Base-by-base conservation (phyloP, 139 green algal species). In the Tetradesmus lagerheimii region DNA sequence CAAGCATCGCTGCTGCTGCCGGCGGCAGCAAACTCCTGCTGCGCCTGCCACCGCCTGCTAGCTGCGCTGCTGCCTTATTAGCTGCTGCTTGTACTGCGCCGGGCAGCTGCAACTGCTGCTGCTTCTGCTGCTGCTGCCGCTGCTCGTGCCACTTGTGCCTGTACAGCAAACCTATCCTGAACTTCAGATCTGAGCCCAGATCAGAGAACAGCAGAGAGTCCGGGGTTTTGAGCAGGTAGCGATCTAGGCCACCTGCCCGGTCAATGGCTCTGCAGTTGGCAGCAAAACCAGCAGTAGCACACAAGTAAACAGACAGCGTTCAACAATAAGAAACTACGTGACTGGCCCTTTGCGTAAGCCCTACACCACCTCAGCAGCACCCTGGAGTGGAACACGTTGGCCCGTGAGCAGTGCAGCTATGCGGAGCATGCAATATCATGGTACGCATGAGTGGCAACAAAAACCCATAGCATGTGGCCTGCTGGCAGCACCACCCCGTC, bases 191-290 rank as follows among this genome's bases (percentile, higher is more conserved):
- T 18, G 86, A 82, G 0, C 89, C 94, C 3, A 91, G 34, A 29
- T 97, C 92, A 31, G 94, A 97, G 34, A 91, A 84, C n/a, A 99
- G 89, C 31, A 97, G 92, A 3, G 93, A 67, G 31, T 96, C 93
- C 1, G 91, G 87, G 0, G 95, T 98, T 29, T 94, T 93, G 1
- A 98, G 75, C 31, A 99, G 80, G 83, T 99, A 99, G 1, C 92
- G 82, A 90, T 99, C 97, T 29, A 99, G 90, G 20, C 97, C 96
- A 38, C 97, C 97, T 34, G 90, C 91, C 75, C 96, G 96, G 91
- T 99, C 97, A 75, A 99, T 99, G 15, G 77, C 90, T 82, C 95
- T 97, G 92, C 86, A 66, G 39, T 34, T 11, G 38, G 23, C 37
- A 53, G 35, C 20, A n/a, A 29, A n/a, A n/a, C n/a, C 80, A 86